phyloP scores from a whole-genome alignment of 495 filamentous ascomycete species.

The Talaromyces stipitatus region DNA sequence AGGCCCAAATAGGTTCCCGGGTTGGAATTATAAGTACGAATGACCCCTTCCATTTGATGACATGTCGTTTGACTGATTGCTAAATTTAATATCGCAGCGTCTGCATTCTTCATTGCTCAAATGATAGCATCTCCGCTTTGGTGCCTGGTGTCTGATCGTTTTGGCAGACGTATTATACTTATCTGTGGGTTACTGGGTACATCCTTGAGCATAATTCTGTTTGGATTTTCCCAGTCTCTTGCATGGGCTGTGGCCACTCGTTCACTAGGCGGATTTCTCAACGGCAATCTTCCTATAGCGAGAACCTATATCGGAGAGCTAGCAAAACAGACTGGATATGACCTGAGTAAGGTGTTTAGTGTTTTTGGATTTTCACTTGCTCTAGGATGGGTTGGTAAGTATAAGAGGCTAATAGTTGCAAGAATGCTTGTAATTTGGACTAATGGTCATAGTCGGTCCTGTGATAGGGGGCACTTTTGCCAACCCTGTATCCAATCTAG shows the following conservation, averaged over 20 bases:
- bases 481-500: not conserved
- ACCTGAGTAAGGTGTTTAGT: not conserved
- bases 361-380: not conserved
- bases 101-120: not conserved
- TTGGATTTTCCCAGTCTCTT: not conserved
- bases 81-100: not conserved
- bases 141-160: not conserved
- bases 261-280: not conserved
- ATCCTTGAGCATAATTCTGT: not conserved
- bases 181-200: not conserved
- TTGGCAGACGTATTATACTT: not conserved
- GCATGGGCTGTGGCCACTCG: not conserved
- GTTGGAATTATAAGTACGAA: not conserved
- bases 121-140: not conserved
- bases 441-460: not conserved
- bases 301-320: slow-evolving; percentile 3
- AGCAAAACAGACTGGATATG: not conserved
- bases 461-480: not conserved
- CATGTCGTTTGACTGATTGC: not conserved
- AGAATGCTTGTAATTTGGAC: not conserved
- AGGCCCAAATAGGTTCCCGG: not conserved
- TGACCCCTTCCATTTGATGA: not conserved
- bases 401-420: not conserved
- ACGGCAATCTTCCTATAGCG: not conserved
- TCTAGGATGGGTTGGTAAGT: not conserved